Evolutionary conservation across 768 basidiomycete genomes (phyloP), one percentile per base, ranked within the genome.

Genomic region (Amanita phalloides): DNA sequence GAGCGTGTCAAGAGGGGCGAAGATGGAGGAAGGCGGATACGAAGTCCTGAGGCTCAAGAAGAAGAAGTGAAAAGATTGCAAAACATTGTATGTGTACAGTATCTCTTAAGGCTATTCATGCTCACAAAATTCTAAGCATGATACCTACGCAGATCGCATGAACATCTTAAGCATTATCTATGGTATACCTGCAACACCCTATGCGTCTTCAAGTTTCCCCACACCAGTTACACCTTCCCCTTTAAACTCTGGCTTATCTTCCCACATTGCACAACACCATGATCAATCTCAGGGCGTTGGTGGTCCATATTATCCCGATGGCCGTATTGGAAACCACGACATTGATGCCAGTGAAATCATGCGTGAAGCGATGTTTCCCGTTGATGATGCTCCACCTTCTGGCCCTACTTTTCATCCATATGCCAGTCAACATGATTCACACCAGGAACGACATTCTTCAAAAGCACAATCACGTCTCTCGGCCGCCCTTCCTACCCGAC

Each of bases 71-170:
- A 82, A 58, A 72, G 91, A 57, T 69, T 95, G 53, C 86, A 86
- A 68, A 86, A 86, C 56, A 95, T 95, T 58, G 91, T 91, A 68
- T 71, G 90, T 63, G 26, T 53, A 32, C 17, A 35, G 53, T 17
- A 11, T 57, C 48, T 30, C 48, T 43, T 13, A 17, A 30, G 44
- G n/a, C 38, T 49, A 54, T 55, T 50, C 54, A 53, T 20, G 42
- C 41, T 37, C 48, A 52, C 64, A 93, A 17, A 14, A 14, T 45
- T 52, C 25, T 43, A 45, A 52, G 91, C 92, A 94, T 63, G 92
- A 95, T 66, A 94, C 92, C 7, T 95, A 95, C 65, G 90, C 88
- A 53, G 90, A 95, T 66, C 81, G 92, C 48, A 91, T 95, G 86
- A 86, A 88, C 61, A 92, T 94, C 61, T 77, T 95, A 51, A 88